phyloP scores from a whole-genome alignment of 2,329 filamentous ascomycete genomes.

The Endothia cerciana region DNA sequence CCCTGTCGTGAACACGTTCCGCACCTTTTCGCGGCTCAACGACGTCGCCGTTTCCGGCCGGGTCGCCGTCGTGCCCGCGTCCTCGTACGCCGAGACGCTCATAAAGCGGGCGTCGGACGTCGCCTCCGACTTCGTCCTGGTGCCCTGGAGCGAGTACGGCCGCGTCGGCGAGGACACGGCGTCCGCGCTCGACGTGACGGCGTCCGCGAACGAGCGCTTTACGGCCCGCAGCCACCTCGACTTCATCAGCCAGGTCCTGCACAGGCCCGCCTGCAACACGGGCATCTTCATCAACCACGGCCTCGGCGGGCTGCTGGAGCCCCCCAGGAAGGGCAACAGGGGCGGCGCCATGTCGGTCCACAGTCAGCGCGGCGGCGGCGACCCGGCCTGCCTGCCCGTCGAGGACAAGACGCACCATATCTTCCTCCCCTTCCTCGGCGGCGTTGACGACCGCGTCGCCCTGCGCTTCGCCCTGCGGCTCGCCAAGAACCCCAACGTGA shows the following conservation, averaged over 20 bases:
- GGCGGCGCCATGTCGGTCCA: slow-evolving; percentile 63
- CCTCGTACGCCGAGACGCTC: slow-evolving; percentile 79
- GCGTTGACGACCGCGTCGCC: slow-evolving; percentile 78
- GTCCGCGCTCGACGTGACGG: slow-evolving; percentile 38
- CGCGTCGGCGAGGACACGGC: slow-evolving; percentile 68
- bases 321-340: slow-evolving; percentile 37
- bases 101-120: slow-evolving; percentile 71
- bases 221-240: slow-evolving; percentile 66
- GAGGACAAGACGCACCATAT: slow-evolving; percentile 77
- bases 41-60: slow-evolving; percentile 82
- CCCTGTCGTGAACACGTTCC: slow-evolving; percentile 89
- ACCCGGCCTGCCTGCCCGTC: slow-evolving; percentile 59
- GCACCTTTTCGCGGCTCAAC: slow-evolving; percentile 82
- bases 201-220: slow-evolving; percentile 61
- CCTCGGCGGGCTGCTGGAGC: slow-evolving; percentile 43
- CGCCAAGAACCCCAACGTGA: slow-evolving; percentile 76
- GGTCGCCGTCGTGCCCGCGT: slow-evolving; percentile 77
- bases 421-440: slow-evolving; percentile 86
- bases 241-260: slow-evolving; percentile 73
- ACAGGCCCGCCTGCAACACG: slow-evolving; percentile 66
- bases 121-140: slow-evolving; percentile 72
- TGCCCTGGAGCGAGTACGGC: slow-evolving; percentile 89
- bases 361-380: slow-evolving; percentile 53
- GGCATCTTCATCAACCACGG: slow-evolving; percentile 79
- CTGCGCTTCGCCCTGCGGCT: slow-evolving; percentile 83